Evolutionary conservation across 2,329 filamentous ascomycete species (phyloP), one percentile per base, ranked within the genome.

Genomic region (Pseudogymnoascus sp.): DNA sequence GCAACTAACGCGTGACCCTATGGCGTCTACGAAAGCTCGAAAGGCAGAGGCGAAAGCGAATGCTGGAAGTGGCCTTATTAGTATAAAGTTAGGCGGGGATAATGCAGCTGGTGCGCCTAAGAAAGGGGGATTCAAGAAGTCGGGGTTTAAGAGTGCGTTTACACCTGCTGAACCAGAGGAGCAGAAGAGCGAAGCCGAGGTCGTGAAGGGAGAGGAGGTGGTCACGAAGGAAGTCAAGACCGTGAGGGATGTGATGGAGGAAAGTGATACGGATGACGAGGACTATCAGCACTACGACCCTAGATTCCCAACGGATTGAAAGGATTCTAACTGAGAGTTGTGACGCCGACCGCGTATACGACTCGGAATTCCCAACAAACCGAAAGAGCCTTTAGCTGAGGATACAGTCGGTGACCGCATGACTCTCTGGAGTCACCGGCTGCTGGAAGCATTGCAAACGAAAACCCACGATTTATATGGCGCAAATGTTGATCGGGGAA

Each of bases 71-170:
- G 86, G 84, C 2, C 77, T 91, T 14, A 83, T 90, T 65, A 85
- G 82, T 66, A 88, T 90, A 72, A 88, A 88, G 74, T 72, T 88
- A 3, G 79, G 79, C 65, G 72, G 73, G 1, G 75, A 75, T 16
- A 65, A 70, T 21, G 69, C 67, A 9, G 65, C 16, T 67, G 76
- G 77, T 0, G 82, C 85, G 0, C 86, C 88, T 68, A 89, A 87
- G 70, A 88, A 87, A 70, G 83, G 83, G 1, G 86, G 86, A 0
- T 92, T 92, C 71, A 92, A 93, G 76, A 95, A 93, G 71, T 87
- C 88, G 1, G 90, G 90, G 0, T 93, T 93, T 74, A 93, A 91
- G 76, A 88, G 86, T 69, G 88, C 89, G 1, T 90, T 92, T 77
- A 82, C 82, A 4, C 77, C 83, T 1, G 80, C 71, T 11, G 75